These are phyloP conservation scores for Aphanocladium album DNA, from an alignment of 2,329 filamentous ascomycete species.

Conservation along the genomic window DNA sequence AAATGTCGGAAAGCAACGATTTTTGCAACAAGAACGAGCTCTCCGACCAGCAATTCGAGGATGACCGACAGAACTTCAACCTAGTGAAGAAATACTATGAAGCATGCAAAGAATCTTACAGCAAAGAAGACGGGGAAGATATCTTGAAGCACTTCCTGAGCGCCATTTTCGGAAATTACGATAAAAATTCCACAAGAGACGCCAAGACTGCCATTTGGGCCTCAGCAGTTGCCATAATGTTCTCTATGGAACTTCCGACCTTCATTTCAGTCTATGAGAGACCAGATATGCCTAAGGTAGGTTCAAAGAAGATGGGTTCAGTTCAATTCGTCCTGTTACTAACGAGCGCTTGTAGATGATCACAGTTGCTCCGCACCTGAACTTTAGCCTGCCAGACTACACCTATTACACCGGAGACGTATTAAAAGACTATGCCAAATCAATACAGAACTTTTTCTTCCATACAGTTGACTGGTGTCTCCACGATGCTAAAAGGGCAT, in stretches of 20 bases:
- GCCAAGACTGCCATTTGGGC: not conserved
- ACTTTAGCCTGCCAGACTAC: not conserved
- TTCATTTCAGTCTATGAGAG: not conserved
- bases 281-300: not conserved
- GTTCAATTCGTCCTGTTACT: no score
- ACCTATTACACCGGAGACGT: not conserved
- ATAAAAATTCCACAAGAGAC: not conserved
- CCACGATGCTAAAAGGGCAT: no score
- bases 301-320: no score
- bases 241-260: not conserved
- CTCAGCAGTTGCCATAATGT: not conserved
- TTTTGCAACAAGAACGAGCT: not conserved
- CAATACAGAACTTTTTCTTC: not conserved
- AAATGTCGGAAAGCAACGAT: not conserved
- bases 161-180: not conserved
- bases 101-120: not conserved
- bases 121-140: not conserved
- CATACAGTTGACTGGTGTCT: not conserved
- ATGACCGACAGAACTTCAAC: not conserved
- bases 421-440: not conserved
- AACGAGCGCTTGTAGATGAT: not conserved
- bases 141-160: not conserved
- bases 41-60: not conserved
- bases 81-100: not conserved
- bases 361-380: not conserved